Evolutionary conservation across 768 basidiomycete species (phyloP), one percentile per base, ranked within the genome.

Genomic region (Tylopilus rubrobrunneus): DNA sequence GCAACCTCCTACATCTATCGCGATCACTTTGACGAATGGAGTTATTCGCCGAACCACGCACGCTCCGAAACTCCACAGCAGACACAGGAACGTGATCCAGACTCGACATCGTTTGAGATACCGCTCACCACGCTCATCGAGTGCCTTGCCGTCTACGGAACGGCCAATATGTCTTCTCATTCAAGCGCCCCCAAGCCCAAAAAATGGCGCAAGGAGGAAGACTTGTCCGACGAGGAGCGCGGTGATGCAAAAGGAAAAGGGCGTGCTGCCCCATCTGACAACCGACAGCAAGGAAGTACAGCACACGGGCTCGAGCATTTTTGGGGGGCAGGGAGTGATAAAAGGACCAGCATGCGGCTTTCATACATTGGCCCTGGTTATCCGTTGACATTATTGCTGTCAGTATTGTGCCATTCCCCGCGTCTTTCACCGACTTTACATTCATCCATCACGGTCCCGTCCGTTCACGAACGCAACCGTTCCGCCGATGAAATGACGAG

Each of bases 111-210:
- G 0, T 89, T 98, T 62, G 92, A 95, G 68, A 79, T 99, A 52
- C 87, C 88, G 3, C 80, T 99, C 37, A 81, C 83, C 66, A 86
- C 85, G 4, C 73, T 98, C 48, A 80, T 97, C 56, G 93, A 97
- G 58, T 94, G 91, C 62, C 76, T 99, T 31, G 95, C 96, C 62
- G 86, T 98, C 51, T 98, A 95, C 62, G 95, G 96, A 28, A 89
- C 92, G 11, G 90, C 88, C 31, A 63, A 67, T 34, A 63, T 73
- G 14, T 65, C 72, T 14, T 65, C 62, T 49, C 57, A 60, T 59
- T 55, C 66, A n/a, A 62, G 49, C 45, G 62, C 58, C 9, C 60
- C 62, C 21, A 78, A 76, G 57, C 74, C 71, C 58, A 82, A 75
- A 63, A 76, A 72, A 52, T 82, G 80, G 78, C 75, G 72, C 51